These are phyloP conservation scores for Carex littledalei DNA, from an alignment of 176 grass and related monocot species.

Conservation along the genomic window DNA sequence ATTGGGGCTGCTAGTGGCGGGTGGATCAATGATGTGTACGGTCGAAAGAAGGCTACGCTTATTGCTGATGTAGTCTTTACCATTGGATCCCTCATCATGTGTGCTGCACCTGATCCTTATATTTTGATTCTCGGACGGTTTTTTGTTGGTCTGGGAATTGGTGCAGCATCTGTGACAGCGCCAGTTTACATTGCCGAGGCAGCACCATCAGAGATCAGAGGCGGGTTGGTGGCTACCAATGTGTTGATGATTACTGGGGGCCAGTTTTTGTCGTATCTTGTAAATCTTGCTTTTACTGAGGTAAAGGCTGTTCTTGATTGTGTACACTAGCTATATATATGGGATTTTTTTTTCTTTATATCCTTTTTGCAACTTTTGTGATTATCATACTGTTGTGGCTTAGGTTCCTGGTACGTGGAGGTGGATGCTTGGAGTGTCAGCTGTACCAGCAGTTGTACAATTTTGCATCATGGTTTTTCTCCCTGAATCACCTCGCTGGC, in stretches of 20 bases:
- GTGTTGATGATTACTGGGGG: constrained; percentile 97
- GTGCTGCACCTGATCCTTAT: constrained; percentile 55
- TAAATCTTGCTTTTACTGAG: constrained; percentile 95
- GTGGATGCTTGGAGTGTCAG: constrained; percentile 97
- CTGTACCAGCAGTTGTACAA: constrained; percentile 75
- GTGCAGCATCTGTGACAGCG: constrained; percentile 79
- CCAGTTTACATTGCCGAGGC: constrained; percentile 92
- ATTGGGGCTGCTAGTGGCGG: constrained; percentile 81
- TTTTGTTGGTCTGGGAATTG: constrained; percentile 79
- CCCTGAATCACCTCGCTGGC: constrained; percentile 96
- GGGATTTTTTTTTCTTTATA: background rate
- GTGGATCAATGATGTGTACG: constrained; percentile 90
- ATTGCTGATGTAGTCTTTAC: constrained; percentile 78
- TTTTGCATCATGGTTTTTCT: constrained; percentile 85
- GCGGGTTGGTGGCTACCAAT: constrained; percentile 83
- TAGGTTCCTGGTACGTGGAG: constrained; percentile 97
- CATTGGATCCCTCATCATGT: constrained; percentile 80
- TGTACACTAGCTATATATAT: background rate
- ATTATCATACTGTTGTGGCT: constrained; percentile 21
- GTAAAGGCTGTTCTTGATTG: constrained; percentile 33
- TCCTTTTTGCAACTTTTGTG: constrained; percentile 13
- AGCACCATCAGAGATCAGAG: constrained; percentile 89
- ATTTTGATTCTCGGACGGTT: constrained; percentile 80
- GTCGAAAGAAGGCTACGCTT: constrained; percentile 77
- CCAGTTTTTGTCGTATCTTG: constrained; percentile 92